These are phyloP conservation scores for Penicillium herquei DNA, from an alignment of 495 filamentous ascomycete genomes.

Conservation along the genomic window DNA sequence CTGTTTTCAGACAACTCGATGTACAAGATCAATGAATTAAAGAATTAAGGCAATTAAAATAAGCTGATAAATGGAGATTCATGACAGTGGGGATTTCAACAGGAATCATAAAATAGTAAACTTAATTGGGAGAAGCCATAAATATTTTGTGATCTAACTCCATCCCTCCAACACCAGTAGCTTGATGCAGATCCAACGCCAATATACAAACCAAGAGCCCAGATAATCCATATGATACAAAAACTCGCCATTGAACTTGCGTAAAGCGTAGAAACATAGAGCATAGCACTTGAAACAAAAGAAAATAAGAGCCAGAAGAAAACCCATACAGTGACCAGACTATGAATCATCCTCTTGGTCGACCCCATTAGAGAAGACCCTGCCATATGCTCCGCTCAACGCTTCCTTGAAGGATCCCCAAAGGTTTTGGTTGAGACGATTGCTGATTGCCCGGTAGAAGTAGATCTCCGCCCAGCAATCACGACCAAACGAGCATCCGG, in stretches of 20 bases:
- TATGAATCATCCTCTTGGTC: background rate
- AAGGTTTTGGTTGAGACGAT: slow-evolving; percentile 73
- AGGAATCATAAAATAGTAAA: no score
- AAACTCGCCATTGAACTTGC: background rate
- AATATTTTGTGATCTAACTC: background rate
- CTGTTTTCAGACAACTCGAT: no score
- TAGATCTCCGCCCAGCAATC: slow-evolving; percentile 99
- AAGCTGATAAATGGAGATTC: no score
- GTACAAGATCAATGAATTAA: no score
- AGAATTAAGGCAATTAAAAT: no score
- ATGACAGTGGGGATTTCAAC: no score
- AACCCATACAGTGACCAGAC: no score
- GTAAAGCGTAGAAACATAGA: background rate
- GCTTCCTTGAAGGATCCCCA: slow-evolving; percentile 63
- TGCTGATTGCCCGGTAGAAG: slow-evolving; percentile 83
- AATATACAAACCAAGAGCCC: background rate
- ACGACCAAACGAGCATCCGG: slow-evolving; percentile 91
- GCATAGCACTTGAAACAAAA: background rate
- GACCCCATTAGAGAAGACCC: slow-evolving; percentile 16
- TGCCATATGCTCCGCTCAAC: slow-evolving; percentile 24
- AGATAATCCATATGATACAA: background rate
- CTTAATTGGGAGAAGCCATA: background rate
- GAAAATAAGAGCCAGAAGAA: background rate
- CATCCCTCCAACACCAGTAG: background rate
- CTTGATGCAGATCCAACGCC: background rate